Conservation (phyloP, 805 yeast species). For the Starmerella vitae region DNA sequence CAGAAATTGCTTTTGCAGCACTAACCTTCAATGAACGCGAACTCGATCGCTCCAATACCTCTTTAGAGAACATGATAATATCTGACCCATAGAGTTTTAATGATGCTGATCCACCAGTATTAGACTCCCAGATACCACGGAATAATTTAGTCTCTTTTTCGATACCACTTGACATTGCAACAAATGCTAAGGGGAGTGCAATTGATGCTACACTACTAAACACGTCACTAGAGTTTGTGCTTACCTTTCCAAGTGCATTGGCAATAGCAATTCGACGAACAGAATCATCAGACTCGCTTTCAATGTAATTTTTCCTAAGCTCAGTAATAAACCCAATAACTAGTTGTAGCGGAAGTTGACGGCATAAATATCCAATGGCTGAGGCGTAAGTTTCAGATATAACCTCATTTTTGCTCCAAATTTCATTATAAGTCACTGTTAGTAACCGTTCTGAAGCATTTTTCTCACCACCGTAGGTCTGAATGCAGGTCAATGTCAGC, state of each 20-base stretch:
- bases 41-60: constrained; percentile 38
- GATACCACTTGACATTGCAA: constrained; percentile 42
- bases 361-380: constrained; percentile 65
- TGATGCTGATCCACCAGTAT: constrained; percentile 61
- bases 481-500: constrained; percentile 47
- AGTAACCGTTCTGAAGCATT: constrained; percentile 44
- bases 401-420: constrained; percentile 58
- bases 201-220: constrained; percentile 49
- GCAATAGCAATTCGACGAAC: constrained; percentile 30
- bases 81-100: constrained; percentile 57
- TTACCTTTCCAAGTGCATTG: constrained; percentile 34
- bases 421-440: constrained; percentile 42
- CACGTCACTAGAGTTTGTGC: constrained; percentile 48
- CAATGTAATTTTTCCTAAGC: constrained; percentile 44
- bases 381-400: constrained; percentile 64
- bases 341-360: constrained; percentile 42
- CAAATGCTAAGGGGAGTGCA: constrained; percentile 63
- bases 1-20: constrained; percentile 34
- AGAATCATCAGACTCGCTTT: constrained; percentile 8
- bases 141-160: constrained; percentile 33
- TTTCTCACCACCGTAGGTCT: constrained; percentile 34
- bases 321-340: constrained; percentile 41
- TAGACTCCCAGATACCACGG: constrained; percentile 61
- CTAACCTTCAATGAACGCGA: constrained; percentile 54
- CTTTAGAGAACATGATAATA: constrained; percentile 40